Conservation (phyloP, 345 rosid genomes). For the Excoecaria cochinchinensis region DNA sequence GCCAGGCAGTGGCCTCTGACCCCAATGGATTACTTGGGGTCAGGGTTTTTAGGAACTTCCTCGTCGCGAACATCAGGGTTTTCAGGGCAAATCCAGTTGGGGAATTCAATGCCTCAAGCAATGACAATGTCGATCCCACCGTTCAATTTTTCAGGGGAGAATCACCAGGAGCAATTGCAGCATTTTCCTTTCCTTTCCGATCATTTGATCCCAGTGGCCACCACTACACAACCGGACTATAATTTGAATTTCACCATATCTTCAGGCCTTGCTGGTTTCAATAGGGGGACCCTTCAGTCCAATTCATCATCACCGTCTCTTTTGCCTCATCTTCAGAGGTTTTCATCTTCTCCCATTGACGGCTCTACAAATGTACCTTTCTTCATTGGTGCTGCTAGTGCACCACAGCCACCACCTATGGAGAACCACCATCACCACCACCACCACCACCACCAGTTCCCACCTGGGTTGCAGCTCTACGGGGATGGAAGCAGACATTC, state of each 20-base stretch:
- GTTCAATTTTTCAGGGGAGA: constrained; percentile 43
- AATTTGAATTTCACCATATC: constrained; percentile 84
- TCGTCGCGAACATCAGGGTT: constrained; percentile 43
- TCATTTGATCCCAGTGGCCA: constrained; percentile 61
- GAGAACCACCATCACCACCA: constrained; percentile 63
- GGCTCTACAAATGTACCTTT: constrained; percentile 62
- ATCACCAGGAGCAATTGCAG: constrained; percentile 43
- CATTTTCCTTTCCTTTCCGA: constrained; percentile 76
- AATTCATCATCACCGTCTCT: constrained; percentile 73
- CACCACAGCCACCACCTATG: constrained; percentile 41
- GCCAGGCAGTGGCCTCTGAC: constrained; percentile 56
- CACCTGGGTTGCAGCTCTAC: constrained; percentile 69
- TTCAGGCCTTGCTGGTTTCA: constrained; percentile 77
- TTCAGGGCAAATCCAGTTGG: constrained; percentile 50
- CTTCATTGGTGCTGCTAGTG: constrained; percentile 48
- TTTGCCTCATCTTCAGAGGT: constrained; percentile 74
- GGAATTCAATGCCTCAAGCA: constrained; percentile 35
- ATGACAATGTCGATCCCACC: constrained; percentile 37
- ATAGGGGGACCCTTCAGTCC: constrained; percentile 99
- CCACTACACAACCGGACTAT: constrained; percentile 44
- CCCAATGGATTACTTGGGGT: constrained; percentile 63
- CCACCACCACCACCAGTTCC: constrained; percentile 67
- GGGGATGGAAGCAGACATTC: constrained; percentile 68
- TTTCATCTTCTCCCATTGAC: constrained; percentile 45
- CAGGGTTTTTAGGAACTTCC: constrained; percentile 49